Evolutionary conservation across 257 asterid species (phyloP).

Genomic region (Leonotis leonurus): DNA sequence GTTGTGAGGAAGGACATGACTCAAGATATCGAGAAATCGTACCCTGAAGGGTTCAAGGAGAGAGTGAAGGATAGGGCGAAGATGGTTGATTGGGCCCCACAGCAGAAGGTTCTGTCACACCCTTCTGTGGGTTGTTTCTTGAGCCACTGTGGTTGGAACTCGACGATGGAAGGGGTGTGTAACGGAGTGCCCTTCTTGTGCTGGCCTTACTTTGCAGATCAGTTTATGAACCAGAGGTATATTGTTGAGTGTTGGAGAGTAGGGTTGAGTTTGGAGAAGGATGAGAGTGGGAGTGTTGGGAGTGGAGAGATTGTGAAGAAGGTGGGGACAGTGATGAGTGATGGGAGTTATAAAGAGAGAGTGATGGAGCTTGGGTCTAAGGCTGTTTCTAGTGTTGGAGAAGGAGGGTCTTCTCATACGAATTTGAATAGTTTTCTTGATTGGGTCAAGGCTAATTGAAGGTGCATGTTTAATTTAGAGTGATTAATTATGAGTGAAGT

Average conservation of each 20-base stretch:
- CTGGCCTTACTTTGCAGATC: conserved; percentile 62
- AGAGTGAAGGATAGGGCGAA: conserved; percentile 26
- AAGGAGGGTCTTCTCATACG: conserved; percentile 26
- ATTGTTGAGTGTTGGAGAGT: conserved; percentile 39
- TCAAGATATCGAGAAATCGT: not conserved
- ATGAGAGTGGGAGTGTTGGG: conserved; percentile 21
- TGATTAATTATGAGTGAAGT: too few relatives aligned
- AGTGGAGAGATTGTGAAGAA: conserved; percentile 22
- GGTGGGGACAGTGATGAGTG: conserved; percentile 24
- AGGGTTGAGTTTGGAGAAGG: conserved; percentile 26
- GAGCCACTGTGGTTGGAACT: conserved; percentile 64
- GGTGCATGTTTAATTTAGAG: too few relatives aligned
- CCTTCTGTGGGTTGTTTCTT: conserved; percentile 47
- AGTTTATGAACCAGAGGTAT: conserved; percentile 32
- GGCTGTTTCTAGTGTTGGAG: conserved; percentile 14
- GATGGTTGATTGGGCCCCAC: conserved; percentile 42
- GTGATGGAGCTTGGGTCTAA: conserved; percentile 25
- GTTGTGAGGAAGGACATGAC: conserved; percentile 30
- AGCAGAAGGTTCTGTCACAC: conserved; percentile 35
- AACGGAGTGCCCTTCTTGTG: conserved; percentile 47
- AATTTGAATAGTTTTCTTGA: conserved; percentile 26
- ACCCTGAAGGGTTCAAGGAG: conserved; percentile 34
- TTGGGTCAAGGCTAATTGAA: conserved; percentile 28
- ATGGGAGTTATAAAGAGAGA: conserved; percentile 19
- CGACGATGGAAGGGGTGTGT: conserved; percentile 35